Evolutionary conservation across 169 alveolate genomes (phyloP).

Genomic region (Eimeria praecox): DNA sequence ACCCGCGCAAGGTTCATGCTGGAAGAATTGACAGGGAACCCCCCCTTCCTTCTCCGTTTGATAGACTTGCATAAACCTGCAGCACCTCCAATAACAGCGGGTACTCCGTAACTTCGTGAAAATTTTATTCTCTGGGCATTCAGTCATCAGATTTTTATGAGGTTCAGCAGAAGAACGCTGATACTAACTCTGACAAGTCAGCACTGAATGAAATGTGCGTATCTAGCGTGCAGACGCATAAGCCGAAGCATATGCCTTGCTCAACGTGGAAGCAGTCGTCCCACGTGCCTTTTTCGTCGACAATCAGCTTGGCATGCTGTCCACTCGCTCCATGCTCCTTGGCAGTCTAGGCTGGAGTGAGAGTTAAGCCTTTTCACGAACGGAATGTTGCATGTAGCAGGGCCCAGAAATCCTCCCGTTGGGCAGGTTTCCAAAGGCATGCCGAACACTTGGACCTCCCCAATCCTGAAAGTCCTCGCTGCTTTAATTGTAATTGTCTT

Average conservation of each 20-base stretch:
- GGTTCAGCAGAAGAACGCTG: background rate
- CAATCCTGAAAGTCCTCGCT: slow-evolving; percentile 26
- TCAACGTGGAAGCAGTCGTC: background rate
- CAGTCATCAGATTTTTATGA: background rate
- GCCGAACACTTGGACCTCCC: slow-evolving; percentile 65
- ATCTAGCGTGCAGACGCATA: background rate
- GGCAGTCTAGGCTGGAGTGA: slow-evolving; percentile 62
- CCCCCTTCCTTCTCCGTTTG: slow-evolving; percentile 75
- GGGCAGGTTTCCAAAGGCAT: slow-evolving; percentile 64
- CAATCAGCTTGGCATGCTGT: slow-evolving; percentile 75
- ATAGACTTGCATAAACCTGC: slow-evolving; percentile 58
- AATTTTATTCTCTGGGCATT: background rate
- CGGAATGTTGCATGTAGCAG: slow-evolving; percentile 32
- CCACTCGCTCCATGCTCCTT: slow-evolving; percentile 79
- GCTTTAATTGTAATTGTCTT: slow-evolving; percentile 23
- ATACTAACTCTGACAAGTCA: background rate
- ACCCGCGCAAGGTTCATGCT: slow-evolving; percentile 69
- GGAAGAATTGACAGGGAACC: slow-evolving; percentile 61
- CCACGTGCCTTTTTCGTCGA: slow-evolving; percentile 50
- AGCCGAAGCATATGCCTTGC: background rate
- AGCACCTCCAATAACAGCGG: background rate
- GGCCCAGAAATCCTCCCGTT: slow-evolving; percentile 55
- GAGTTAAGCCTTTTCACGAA: slow-evolving; percentile 32
- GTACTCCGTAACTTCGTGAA: background rate
- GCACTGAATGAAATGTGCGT: background rate